Evolutionary conservation across 2,329 filamentous ascomycete species (phyloP), one percentile per base, ranked within the genome.

Genomic region (Delphinella strobiligena): DNA sequence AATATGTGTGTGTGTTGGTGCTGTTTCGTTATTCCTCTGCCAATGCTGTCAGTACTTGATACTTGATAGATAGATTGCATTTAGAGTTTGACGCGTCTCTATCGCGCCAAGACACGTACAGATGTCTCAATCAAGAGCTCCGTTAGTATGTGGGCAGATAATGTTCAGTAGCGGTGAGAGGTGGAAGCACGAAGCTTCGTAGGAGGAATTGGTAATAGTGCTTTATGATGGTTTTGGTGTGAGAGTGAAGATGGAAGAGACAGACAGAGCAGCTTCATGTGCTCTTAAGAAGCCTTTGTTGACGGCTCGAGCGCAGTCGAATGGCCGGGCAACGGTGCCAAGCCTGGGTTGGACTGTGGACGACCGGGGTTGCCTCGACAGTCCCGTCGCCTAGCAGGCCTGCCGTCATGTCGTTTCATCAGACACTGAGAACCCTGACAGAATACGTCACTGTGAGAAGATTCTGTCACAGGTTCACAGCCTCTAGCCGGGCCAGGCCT

Each of bases 91-190:
- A 46, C 42, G 44, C 9, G 4, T 31, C 12, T 7, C 17, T 22
- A 18, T 48, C 41, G 46, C 53, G 47, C 52, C 30, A 37, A 37
- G 39, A 31, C 34, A 32, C 31, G 34, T 36, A 38, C 37, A 55
- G 52, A 56, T 53, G 53, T 46, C 50, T 52, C 55, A 56, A 48
- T 58, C 36, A 57, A 59, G 54, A 52, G 54, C 51, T 58, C 55
- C 49, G 51, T 60, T 58, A 58, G 55, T 58, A 54, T 50, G 41
- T 43, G 46, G 44, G 54, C 45, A 53, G 51, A 54, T 55, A 54
- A 52, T 54, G 52, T 57, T 54, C 54, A 58, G 55, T 59, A 56
- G 51, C 49, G 46, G 48, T 48, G 42, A 38, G 43, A 37, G 37
- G 31, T 34, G 39, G 40, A 47, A 46, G 49, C 45, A 40, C 35